Percentiles rank a stretch among this genome's conserved stretches.
Evolutionary conservation across 1,139 yeast genomes (phyloP).

Genomic region (Arxiozyma bovina): DNA sequence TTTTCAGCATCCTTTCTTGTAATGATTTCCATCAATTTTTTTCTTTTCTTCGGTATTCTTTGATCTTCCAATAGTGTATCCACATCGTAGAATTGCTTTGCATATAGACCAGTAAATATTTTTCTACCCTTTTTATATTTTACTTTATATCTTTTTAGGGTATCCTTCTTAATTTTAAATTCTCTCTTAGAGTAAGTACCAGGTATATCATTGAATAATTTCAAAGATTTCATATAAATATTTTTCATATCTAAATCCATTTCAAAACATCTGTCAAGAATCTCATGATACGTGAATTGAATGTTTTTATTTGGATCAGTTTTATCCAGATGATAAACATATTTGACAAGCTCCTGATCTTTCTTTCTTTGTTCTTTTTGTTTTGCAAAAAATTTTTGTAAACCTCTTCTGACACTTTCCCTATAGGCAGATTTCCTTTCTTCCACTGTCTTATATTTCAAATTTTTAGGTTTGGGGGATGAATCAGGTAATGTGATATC

Average conservation of each 20-base stretch:
- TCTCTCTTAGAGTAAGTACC: conserved; percentile 13
- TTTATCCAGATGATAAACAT: not conserved
- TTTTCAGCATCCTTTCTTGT: conserved; percentile 13
- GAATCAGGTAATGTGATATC: not conserved
- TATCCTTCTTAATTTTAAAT: conserved; percentile 21
- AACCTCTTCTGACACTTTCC: not conserved
- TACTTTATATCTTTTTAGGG: conserved; percentile 15
- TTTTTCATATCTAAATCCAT: conserved; percentile 27
- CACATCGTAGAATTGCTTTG: not conserved
- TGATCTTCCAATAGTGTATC: conserved; percentile 10
- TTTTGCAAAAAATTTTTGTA: not conserved
- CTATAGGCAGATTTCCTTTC: not conserved
- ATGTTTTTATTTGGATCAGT: conserved; percentile 9
- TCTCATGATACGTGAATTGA: conserved; percentile 23
- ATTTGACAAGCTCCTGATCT: not conserved
- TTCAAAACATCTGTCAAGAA: conserved; percentile 26
- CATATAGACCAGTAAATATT: not conserved
- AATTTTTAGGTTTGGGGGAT: not conserved
- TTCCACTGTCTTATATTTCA: not conserved
- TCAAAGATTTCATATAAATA: conserved; percentile 27
- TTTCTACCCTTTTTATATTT: not conserved
- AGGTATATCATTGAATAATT: conserved; percentile 27
- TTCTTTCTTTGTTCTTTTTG: not conserved
- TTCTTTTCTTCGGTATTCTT: conserved; percentile 15
- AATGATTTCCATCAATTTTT: conserved; percentile 11